Evolutionary conservation across 192 early-diverging fungal genomes (phyloP).

Genomic region (Entomortierella beljakovae): DNA sequence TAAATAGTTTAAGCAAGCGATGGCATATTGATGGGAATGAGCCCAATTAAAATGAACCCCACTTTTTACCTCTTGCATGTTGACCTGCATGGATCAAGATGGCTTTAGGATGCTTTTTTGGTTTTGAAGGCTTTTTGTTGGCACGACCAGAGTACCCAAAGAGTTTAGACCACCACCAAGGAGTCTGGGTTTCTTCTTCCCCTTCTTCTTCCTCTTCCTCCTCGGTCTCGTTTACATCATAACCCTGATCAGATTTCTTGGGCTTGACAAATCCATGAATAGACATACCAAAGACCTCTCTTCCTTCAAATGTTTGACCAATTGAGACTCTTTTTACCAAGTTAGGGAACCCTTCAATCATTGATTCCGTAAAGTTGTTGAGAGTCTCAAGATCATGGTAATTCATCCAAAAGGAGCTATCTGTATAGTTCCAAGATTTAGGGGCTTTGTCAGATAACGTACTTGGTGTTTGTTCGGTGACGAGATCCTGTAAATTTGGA

Average conservation of each 20-base stretch:
- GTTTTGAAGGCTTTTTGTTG: slow-evolving; percentile 29
- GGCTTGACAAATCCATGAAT: slow-evolving; percentile 48
- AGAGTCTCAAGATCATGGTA: slow-evolving; percentile 38
- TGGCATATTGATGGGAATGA: no score
- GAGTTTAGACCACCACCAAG: slow-evolving; percentile 22
- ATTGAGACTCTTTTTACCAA: slow-evolving; percentile 50
- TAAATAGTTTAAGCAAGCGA: no score
- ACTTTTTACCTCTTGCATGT: slow-evolving; percentile 56
- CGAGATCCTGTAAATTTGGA: slow-evolving; percentile 31
- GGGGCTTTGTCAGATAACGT: neutral
- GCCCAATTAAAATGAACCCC: no score
- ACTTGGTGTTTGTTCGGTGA: slow-evolving; percentile 17
- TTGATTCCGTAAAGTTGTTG: slow-evolving; percentile 46
- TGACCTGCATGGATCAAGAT: slow-evolving; percentile 58
- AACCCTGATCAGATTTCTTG: slow-evolving; percentile 7
- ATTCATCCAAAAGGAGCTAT: slow-evolving; percentile 31
- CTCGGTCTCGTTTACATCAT: slow-evolving; percentile 12
- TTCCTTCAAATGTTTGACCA: slow-evolving; percentile 50
- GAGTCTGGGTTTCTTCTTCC: neutral
- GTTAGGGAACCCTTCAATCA: slow-evolving; percentile 28
- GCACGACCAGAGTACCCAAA: neutral
- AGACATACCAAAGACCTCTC: slow-evolving; percentile 51
- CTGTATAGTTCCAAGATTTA: slow-evolving; percentile 22
- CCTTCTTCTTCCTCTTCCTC: slow-evolving; percentile 7
- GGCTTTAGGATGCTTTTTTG: slow-evolving; percentile 47